Conservation (phyloP, 495 filamentous ascomycete species). For the Penicillium longicatenatum region DNA sequence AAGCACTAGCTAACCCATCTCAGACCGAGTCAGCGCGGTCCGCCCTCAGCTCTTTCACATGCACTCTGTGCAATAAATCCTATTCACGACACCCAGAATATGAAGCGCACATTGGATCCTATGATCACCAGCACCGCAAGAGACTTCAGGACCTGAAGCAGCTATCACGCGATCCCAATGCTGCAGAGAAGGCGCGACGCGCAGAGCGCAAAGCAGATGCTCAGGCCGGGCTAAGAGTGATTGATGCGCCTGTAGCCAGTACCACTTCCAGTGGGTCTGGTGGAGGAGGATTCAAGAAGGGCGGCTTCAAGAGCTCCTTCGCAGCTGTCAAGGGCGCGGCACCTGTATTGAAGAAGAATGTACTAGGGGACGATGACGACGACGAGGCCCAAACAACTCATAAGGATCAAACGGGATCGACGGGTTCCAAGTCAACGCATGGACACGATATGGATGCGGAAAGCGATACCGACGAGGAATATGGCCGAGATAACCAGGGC, state of each 20-base stretch:
- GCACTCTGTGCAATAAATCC: conserved; percentile 61
- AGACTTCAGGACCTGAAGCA: conserved; percentile 65
- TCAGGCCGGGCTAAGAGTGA: conserved; percentile 46
- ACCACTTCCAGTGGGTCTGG: conserved; percentile 15
- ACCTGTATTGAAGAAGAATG: conserved; percentile 39
- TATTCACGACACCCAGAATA: conserved; percentile 63
- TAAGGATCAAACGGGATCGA: background rate
- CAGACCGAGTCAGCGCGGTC: conserved; percentile 85
- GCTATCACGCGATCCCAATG: conserved; percentile 58
- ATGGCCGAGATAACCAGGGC: conserved; percentile 37
- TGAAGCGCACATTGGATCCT: conserved; percentile 62
- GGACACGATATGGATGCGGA: conserved; percentile 25
- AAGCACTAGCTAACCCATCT: conserved; percentile 1
- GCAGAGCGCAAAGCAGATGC: conserved; percentile 71
- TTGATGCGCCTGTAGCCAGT: conserved; percentile 31
- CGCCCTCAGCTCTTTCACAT: conserved; percentile 88
- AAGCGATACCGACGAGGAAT: conserved; percentile 50
- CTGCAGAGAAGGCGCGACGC: conserved; percentile 62
- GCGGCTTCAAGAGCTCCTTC: conserved; percentile 65
- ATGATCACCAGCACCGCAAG: conserved; percentile 65
- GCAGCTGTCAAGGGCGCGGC: conserved; percentile 43
- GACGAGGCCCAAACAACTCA: conserved; percentile 15
- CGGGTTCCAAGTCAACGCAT: background rate
- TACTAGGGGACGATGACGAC: conserved; percentile 47
- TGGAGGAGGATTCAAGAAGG: conserved; percentile 60